These are phyloP conservation scores for Ruellia speciosa DNA, from an alignment of 305 asterid genomes.

Conservation along the genomic window DNA sequence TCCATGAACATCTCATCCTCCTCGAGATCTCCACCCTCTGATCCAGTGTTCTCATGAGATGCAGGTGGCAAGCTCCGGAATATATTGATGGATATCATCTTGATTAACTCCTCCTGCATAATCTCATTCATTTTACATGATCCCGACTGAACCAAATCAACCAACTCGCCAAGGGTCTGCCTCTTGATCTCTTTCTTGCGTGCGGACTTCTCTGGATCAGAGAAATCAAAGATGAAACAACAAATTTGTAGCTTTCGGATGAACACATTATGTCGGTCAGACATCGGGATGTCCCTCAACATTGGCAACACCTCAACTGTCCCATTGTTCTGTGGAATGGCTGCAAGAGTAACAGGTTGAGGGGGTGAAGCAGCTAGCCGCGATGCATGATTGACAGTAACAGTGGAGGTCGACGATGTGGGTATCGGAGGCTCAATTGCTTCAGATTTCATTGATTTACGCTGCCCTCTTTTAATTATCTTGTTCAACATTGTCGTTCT, in stretches of 20 bases:
- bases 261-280: constrained; percentile 40
- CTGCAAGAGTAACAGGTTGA: constrained; percentile 26
- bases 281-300: constrained; percentile 42
- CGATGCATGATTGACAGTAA: constrained; percentile 47
- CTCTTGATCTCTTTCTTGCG: constrained; percentile 52
- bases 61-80: constrained; percentile 48
- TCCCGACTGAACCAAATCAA: constrained; percentile 46
- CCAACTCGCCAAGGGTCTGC: constrained; percentile 43
- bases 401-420: constrained; percentile 36
- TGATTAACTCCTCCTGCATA: constrained; percentile 46
- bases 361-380: constrained; percentile 29
- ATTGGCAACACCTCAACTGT: constrained; percentile 37
- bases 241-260: constrained; percentile 40
- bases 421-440: constrained; percentile 57
- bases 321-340: constrained; percentile 25
- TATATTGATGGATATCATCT: constrained; percentile 46
- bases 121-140: constrained; percentile 44
- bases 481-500: constrained; percentile 52
- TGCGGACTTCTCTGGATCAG: constrained; percentile 28
- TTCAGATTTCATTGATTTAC: constrained; percentile 54
- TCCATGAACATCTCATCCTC: constrained; percentile 77
- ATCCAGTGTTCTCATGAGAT: constrained; percentile 48
- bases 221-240: constrained; percentile 36
- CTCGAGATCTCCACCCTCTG: constrained; percentile 52
- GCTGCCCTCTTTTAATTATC: constrained; percentile 67